Base-by-base conservation (phyloP, 768 basidiomycete species). In the Exidia glandulosa region DNA sequence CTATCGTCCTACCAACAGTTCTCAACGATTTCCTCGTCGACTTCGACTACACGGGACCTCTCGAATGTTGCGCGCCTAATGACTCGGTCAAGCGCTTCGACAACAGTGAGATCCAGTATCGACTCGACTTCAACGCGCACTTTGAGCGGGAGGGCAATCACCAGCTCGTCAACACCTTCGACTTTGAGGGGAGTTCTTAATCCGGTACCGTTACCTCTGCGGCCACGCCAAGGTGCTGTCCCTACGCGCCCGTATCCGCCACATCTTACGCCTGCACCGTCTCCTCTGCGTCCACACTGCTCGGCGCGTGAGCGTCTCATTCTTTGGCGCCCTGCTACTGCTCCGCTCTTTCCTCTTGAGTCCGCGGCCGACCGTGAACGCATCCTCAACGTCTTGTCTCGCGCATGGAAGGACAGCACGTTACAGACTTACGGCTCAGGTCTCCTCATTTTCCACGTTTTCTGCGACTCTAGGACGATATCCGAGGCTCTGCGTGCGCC, bases 401-500 rank as follows among this genome's bases (percentile, higher is more conserved):
- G 32, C 55, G 0, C 67, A 69, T 0, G 77, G 71, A 69, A 66
- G 0, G 62, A 66, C 1, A 57, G 62, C 4, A 80, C 76, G 0
- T 54, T 62, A 3, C 69, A 69, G 16, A 65, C 70, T 0, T 79
- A 81, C 58, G 74, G 74, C 0, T 58, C 73, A 0, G 75, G 78
- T 0, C 66, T 81, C 0, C 65, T 77, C 0, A 59, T 67, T 0
- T 81, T 54, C 41, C 79, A 80, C 29, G 63, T 72, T 0, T 79
- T 71, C 57, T 79, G 78, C 55, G 74, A 76, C 61, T 5, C 34
- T 0, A 59, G 61, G 2, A 27, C 29, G 2, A 66, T 78, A 1
- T 57, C 72, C 1, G 77, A 81, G 54, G 3, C 23, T 0, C 52
- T 69, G 10, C 57, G 73, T 1, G 68, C 68, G 0, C 79, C 76